Base-by-base conservation (phyloP, 495 filamentous ascomycete genomes). In the Hyaloscypha variabilis region DNA sequence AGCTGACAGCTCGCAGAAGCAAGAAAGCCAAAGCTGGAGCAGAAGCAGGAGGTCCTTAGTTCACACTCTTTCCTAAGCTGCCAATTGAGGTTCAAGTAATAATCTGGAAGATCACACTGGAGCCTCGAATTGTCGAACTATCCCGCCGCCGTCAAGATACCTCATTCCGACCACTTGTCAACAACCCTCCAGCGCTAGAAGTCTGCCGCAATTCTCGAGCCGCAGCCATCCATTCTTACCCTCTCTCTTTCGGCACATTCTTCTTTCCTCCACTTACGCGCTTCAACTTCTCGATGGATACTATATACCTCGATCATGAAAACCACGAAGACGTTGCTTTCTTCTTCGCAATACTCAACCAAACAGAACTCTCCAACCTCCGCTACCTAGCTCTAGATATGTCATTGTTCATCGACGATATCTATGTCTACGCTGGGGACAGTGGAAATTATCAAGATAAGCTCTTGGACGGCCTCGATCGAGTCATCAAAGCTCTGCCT, bases 261-360 rank as follows among this genome's bases (percentile, higher is more conserved):
- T 23, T 61, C n/a, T 46, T 65, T 24, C 14, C 28, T 3, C 51
- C 50, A 8, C 25, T 10, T n/a, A 63, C 60, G 6, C 42, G n/a
- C 13, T 67, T 67, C 52, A 67, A 70, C 31, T 64, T 62, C 61
- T 17, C 28, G 2, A n/a, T 65, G 1, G 64, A 65, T 29, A 63
- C 58, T 3, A 26, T 67, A 23, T 65, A 56, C 26, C n/a, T 64
- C n/a, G 24, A 55, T 14, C 1, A 14, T 11, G 6, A 34, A 1
- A 28, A 63, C 10, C n/a, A 46, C n/a, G 11, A 23, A 8, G 19
- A 63, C 4, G 8, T 19, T 14, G 11, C 39, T 10, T 46, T 17
- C 39, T 19, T 67, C 21, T 42, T 58, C 17, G 19, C 39, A 4
- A 58, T 53, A 19, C 42, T 63, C 30, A 51, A 46, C 11, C 23